These are phyloP conservation scores for Quercus rubra DNA, from an alignment of 306 rosid genomes.

Conservation along the genomic window DNA sequence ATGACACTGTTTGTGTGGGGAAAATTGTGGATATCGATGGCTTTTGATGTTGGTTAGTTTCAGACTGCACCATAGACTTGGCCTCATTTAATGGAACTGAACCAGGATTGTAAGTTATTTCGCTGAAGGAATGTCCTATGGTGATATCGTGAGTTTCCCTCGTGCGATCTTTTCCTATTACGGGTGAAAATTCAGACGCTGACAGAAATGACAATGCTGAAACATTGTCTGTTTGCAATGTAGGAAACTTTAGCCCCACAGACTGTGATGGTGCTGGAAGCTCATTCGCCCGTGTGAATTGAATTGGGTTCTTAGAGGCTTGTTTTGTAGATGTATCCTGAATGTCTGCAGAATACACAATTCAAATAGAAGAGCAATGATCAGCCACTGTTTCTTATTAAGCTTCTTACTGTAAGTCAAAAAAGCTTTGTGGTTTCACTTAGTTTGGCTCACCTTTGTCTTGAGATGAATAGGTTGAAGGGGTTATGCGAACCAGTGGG, in stretches of 20 bases:
- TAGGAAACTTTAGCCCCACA: conserved; percentile 35
- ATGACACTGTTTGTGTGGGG: conserved; percentile 26
- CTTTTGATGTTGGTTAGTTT: conserved; percentile 28
- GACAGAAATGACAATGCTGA: conserved; percentile 27
- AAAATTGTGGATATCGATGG: conserved; percentile 24
- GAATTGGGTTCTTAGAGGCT: conserved; percentile 32
- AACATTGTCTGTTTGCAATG: conserved; percentile 28
- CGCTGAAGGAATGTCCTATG: conserved; percentile 28
- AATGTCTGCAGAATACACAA: conserved; percentile 33
- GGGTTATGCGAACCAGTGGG: conserved; percentile 27
- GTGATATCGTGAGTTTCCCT: conserved; percentile 27
- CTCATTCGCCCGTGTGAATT: conserved; percentile 32
- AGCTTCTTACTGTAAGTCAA: background rate
- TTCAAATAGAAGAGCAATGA: conserved; percentile 14
- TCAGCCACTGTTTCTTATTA: conserved; percentile 1
- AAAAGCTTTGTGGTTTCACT: conserved; percentile 4
- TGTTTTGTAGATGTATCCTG: conserved; percentile 30
- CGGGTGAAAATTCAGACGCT: conserved; percentile 32
- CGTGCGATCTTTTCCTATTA: conserved; percentile 21
- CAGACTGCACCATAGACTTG: conserved; percentile 28
- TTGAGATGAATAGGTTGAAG: conserved; percentile 42
- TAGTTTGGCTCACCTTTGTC: conserved; percentile 40
- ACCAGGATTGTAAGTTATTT: conserved; percentile 24
- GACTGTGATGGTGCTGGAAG: conserved; percentile 23
- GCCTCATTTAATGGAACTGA: conserved; percentile 32